Percentiles rank a stretch among this genome's conserved stretches.
These are phyloP conservation scores for Pleurotus tuoliensis DNA, from an alignment of 768 basidiomycete genomes.

Conservation along the genomic window DNA sequence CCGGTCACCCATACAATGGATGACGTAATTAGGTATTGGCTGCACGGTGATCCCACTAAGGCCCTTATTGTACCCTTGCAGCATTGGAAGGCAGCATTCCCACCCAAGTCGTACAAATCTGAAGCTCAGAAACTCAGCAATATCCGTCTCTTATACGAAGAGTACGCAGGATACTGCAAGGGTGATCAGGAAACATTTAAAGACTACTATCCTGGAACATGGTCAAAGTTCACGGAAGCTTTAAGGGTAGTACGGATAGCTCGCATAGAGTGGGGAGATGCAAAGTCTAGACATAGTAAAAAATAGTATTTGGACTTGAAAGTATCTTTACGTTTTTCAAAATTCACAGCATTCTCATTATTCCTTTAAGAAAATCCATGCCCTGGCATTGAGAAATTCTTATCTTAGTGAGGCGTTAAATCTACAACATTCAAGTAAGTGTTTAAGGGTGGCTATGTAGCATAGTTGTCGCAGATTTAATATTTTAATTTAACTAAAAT, in stretches of 20 bases:
- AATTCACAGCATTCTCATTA: too few species aligned
- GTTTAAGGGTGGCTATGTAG: too few species aligned
- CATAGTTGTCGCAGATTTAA: too few species aligned
- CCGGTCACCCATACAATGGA: conserved; percentile 14
- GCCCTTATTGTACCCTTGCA: conserved; percentile 12
- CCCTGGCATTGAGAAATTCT: too few species aligned
- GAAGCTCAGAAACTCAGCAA: too few species aligned
- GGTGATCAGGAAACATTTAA: conserved; percentile 8
- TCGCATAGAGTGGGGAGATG: neutral
- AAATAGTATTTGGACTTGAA: neutral
- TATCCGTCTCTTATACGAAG: too few species aligned
- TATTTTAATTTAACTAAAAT: too few species aligned
- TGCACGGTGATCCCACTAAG: conserved; percentile 9
- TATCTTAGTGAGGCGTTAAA: too few species aligned
- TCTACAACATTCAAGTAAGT: too few species aligned
- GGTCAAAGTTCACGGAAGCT: conserved; percentile 6
- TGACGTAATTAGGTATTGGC: conserved; percentile 17
- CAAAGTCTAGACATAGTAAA: conserved; percentile 1
- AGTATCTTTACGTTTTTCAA: too few species aligned
- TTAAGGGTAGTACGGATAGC: conserved; percentile 8
- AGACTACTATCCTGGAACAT: conserved; percentile 1
- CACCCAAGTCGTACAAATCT: too few species aligned
- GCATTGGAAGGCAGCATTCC: conserved; percentile 12
- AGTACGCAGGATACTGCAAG: conserved; percentile 6
- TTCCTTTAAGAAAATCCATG: too few species aligned